Evolutionary conservation across 306 rosid species (phyloP).

Genomic region (Cicer chorassanicum): DNA sequence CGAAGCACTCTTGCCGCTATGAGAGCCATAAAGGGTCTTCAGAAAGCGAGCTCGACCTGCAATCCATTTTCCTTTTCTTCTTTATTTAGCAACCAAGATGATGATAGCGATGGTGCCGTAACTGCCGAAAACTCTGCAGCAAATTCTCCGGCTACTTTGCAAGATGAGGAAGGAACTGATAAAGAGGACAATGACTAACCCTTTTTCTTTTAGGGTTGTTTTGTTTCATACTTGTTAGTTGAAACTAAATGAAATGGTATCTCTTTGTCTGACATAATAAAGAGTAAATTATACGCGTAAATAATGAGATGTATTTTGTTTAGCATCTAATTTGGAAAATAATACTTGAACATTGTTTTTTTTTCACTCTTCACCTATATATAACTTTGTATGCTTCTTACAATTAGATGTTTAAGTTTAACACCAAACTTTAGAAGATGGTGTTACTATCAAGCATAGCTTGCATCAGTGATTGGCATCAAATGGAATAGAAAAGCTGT

Average conservation of each 20-base stretch:
- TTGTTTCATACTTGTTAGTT: constrained; percentile 34
- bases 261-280: constrained; percentile 5
- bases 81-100: constrained; percentile 64
- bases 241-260: constrained; percentile 46
- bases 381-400: constrained; percentile 18
- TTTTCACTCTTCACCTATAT: constrained; percentile 1
- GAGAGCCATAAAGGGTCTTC: constrained; percentile 81
- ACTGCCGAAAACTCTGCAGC: constrained; percentile 84
- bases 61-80: constrained; percentile 85
- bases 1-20: constrained; percentile 94
- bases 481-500: no score
- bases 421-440: neutral
- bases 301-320: constrained; percentile 24
- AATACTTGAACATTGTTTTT: constrained; percentile 30
- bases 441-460: constrained; percentile 12
- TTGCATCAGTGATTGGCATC: neutral
- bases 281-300: constrained; percentile 34
- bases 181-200: constrained; percentile 49
- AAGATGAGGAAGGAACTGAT: constrained; percentile 49
- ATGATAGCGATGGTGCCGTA: constrained; percentile 71
- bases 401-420: neutral
- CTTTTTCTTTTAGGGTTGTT: constrained; percentile 31
- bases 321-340: constrained; percentile 39
- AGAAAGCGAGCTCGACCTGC: constrained; percentile 82
- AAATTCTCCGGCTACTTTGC: constrained; percentile 61